Conservation (phyloP, 345 rosid species). For the Gossypium raimondii region DNA sequence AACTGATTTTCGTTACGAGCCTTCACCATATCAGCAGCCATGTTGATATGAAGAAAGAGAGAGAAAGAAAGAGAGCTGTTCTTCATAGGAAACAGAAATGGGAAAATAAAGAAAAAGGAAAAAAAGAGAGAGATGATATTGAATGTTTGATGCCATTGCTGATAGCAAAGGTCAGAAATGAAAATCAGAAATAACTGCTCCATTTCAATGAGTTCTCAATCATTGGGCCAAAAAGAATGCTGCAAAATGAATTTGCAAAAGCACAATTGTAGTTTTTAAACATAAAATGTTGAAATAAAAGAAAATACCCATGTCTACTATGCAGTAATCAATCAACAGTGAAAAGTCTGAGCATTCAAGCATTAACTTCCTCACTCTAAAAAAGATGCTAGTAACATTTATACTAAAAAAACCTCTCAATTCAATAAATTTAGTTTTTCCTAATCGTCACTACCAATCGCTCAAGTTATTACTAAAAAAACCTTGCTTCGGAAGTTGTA, state of each 20-base stretch:
- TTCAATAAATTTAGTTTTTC: no score
- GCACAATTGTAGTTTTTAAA: neutral
- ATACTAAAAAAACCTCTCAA: no score
- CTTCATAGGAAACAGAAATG: neutral
- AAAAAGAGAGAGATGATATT: neutral
- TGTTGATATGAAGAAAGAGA: neutral
- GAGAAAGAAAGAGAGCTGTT: neutral
- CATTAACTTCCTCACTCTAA: no score
- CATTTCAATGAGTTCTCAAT: constrained; percentile 12
- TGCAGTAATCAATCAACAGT: neutral
- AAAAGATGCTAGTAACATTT: no score
- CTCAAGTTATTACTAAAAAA: neutral
- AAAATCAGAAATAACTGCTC: constrained; percentile 17
- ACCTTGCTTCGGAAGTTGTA: neutral
- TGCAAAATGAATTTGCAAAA: neutral
- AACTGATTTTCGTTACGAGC: constrained; percentile 13
- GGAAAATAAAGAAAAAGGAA: neutral
- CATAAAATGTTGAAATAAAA: neutral
- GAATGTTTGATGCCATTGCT: constrained; percentile 9
- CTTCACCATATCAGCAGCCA: neutral
- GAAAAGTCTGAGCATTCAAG: no score
- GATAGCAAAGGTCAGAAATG: constrained; percentile 14
- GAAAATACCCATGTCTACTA: neutral
- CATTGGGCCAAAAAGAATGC: constrained; percentile 22
- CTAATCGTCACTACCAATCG: no score